These are phyloP conservation scores for Spiraea crenata DNA, from an alignment of 331 rosid genomes.

Conservation along the genomic window DNA sequence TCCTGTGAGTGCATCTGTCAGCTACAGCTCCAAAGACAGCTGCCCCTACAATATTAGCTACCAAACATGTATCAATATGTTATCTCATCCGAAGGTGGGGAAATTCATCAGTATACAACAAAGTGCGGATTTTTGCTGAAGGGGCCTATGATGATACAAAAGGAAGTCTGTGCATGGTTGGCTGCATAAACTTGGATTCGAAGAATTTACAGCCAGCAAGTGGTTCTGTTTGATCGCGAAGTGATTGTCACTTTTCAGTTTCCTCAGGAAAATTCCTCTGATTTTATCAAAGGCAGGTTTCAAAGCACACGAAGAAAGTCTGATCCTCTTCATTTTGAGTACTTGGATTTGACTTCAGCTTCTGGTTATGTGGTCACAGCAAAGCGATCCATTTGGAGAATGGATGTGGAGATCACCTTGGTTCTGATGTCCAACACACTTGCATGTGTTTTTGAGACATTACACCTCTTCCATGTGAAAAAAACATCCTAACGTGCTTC, in stretches of 20 bases:
- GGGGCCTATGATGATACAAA: background rate
- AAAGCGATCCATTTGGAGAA: constrained; percentile 26
- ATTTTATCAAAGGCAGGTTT: constrained; percentile 36
- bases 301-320: constrained; percentile 37
- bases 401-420: constrained; percentile 50
- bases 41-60: too few relatives aligned
- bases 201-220: background rate
- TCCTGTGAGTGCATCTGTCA: too few relatives aligned
- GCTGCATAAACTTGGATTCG: constrained; percentile 36
- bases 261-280: constrained; percentile 20
- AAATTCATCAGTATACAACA: too few relatives aligned
- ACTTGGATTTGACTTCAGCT: constrained; percentile 29
- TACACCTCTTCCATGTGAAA: constrained; percentile 52
- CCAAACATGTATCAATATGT: too few relatives aligned
- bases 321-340: constrained; percentile 42
- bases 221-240: constrained; percentile 40
- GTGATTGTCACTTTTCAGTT: constrained; percentile 39
- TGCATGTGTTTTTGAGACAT: constrained; percentile 44
- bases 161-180: constrained; percentile 51
- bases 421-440: constrained; percentile 49
- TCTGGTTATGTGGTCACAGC: constrained; percentile 11
- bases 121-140: too few relatives aligned
- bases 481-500: constrained; percentile 38
- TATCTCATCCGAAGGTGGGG: too few relatives aligned
- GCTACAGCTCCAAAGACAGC: too few relatives aligned